Base-by-base conservation (phyloP, 2,329 filamentous ascomycete genomes). In the Venturia effusa region DNA sequence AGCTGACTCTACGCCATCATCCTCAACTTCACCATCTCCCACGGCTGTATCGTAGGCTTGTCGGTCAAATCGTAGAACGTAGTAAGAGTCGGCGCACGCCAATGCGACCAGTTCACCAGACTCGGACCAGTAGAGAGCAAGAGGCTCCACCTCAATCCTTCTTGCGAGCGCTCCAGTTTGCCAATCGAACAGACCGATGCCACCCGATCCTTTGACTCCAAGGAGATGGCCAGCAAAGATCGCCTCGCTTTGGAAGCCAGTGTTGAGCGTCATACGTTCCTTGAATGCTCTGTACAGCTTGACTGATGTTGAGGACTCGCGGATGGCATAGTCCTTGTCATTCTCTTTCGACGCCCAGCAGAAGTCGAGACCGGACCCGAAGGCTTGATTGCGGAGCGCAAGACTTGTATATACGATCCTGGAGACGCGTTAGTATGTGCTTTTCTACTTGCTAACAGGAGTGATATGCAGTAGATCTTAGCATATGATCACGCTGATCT, bases 231-330 rank as follows among this genome's bases (percentile, higher is more conserved):
- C 94, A 30, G 92, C 93, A 59, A 88, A 89, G 59, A 99, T 80
- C 19, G 92, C 93, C 68, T 99, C 94, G 1, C 92, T 93, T 69
- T 94, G 89, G 81, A 96, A 99, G 13, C 92, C 92, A 63, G 97
- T 91, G 73, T 99, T 93, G 39, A 99, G 81, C 11, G 73, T 71
- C 64, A 90, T 90, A 78, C 95, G 93, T 75, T 97, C 94, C 69
- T 92, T 88, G 79, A 99, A 97, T 77, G 97, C 97, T 77, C 94
- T 93, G 83, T 94, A 97, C 41, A 97, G 86, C 81, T 97, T 97
- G 71, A 99, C 92, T 71, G 89, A 96, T 60, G 93, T 96, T 34
- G 89, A 79, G 4, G 92, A 97, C 77, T 99, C 94, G 41, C 94
- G 88, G 70, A 99, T 97, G 45, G 94, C 94, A 73, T 96, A 97